A percentile compares a stretch with the other conserved stretches of the same genome.
Conservation (phyloP, 345 rosid species). For the Psidium guajava region DNA sequence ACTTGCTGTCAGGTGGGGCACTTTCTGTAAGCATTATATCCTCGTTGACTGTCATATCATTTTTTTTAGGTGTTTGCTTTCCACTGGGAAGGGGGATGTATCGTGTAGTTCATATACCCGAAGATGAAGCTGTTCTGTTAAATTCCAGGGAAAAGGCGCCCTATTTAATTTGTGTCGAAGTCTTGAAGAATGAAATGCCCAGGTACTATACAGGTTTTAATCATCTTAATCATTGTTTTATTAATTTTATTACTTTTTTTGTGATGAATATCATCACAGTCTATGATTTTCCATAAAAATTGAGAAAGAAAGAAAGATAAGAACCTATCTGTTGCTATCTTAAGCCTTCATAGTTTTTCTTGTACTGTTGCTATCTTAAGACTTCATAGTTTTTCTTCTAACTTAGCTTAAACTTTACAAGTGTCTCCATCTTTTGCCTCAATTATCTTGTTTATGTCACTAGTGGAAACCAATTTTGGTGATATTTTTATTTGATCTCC, state of each 20-base stretch:
- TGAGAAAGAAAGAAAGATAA: neutral
- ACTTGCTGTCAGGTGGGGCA: neutral
- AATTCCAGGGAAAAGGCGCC: slow-evolving; percentile 99
- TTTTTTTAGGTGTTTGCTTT: slow-evolving; percentile 77
- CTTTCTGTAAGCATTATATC: neutral
- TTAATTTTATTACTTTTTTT: neutral
- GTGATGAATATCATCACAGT: neutral
- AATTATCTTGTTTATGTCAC: neutral
- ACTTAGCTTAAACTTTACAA: neutral
- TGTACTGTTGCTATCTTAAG: neutral
- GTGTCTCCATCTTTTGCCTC: neutral
- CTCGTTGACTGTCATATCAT: slow-evolving; percentile 7
- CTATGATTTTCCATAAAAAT: neutral
- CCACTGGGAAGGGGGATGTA: slow-evolving; percentile 96
- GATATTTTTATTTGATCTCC: neutral
- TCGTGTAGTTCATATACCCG: slow-evolving; percentile 94
- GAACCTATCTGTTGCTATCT: neutral
- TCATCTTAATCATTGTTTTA: neutral
- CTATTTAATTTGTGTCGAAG: slow-evolving; percentile 80
- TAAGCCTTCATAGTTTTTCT: neutral
- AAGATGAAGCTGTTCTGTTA: slow-evolving; percentile 93
- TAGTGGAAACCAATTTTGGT: neutral
- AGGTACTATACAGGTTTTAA: slow-evolving; percentile 30
- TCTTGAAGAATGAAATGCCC: slow-evolving; percentile 72
- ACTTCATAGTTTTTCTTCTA: neutral